Evolutionary conservation across 805 yeast species (phyloP).

Genomic region (Saturnispora galanensis): DNA sequence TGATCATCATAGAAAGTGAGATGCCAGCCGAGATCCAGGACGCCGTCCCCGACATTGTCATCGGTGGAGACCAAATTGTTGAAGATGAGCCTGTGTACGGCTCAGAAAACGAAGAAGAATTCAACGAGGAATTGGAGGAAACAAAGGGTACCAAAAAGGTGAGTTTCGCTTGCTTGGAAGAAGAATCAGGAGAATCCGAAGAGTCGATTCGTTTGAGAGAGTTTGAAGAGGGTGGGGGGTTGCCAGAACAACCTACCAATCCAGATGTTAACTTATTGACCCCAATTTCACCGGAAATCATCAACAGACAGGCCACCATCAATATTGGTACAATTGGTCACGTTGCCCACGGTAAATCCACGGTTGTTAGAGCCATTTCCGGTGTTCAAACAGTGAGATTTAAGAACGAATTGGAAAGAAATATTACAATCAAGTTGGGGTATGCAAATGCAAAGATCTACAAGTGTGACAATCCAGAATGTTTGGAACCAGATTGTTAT

Average conservation of each 20-base stretch:
- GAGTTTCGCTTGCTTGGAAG: conserved; percentile 64
- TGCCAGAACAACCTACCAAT: conserved; percentile 90
- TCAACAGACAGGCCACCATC: conserved; percentile 97
- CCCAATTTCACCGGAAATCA: conserved; percentile 89
- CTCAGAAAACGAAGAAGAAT: conserved; percentile 31
- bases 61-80: conserved; percentile 38
- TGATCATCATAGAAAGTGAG: neutral
- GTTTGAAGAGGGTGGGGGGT: conserved; percentile 96
- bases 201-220: conserved; percentile 75
- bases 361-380: conserved; percentile 95
- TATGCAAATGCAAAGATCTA: conserved; percentile 98
- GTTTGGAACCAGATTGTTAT: conserved; percentile 94
- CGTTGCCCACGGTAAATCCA: conserved; percentile 98
- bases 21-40: conserved; percentile 79
- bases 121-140: conserved; percentile 22
- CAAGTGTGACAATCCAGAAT: conserved; percentile 73
- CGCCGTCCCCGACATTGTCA: conserved; percentile 77
- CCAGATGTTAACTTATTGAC: conserved; percentile 76
- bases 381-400: conserved; percentile 99
- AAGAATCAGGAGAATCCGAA: conserved; percentile 47
- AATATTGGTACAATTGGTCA: conserved; percentile 99
- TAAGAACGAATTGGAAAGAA: conserved; percentile 98
- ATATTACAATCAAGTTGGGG: conserved; percentile 96
- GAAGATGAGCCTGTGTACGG: conserved; percentile 28
- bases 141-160: conserved; percentile 57